Evolutionary conservation across 2,329 filamentous ascomycete genomes (phyloP).

Genomic region (Fonsecaea erecta): DNA sequence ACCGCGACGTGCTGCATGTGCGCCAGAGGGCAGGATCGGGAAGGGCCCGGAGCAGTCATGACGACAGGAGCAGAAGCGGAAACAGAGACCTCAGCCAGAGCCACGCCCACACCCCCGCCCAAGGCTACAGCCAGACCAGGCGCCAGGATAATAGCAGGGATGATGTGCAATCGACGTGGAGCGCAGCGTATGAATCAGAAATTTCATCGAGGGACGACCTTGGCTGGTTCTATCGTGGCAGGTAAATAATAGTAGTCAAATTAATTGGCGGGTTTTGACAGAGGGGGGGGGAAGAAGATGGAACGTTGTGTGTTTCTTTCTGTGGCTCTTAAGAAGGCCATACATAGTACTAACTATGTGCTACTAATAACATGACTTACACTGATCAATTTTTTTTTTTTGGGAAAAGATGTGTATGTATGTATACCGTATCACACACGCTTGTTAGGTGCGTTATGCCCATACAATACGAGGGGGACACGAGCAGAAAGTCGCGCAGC

Average conservation of each 20-base stretch:
- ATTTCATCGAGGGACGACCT: slow-evolving; percentile 7
- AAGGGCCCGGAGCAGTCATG: background rate
- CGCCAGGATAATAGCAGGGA: background rate
- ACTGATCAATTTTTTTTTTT: too few species aligned
- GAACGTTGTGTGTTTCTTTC: background rate
- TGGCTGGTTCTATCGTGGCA: slow-evolving; percentile 16
- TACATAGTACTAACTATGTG: too few species aligned
- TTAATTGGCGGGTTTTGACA: too few species aligned
- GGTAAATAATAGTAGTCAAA: background rate
- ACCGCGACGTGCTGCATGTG: background rate
- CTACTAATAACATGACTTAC: too few species aligned
- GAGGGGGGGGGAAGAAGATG: background rate
- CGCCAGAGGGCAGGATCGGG: background rate
- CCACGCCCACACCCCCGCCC: too few species aligned
- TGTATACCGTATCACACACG: too few species aligned
- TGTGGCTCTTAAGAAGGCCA: too few species aligned
- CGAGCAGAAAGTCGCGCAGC: too few species aligned
- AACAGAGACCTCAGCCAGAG: background rate
- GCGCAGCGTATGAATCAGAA: slow-evolving; percentile 2
- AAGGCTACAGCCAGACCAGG: background rate
- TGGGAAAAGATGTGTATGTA: too few species aligned
- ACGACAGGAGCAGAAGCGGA: background rate
- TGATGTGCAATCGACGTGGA: slow-evolving; percentile 8
- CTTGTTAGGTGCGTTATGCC: too few species aligned
- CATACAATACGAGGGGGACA: too few species aligned